Base-by-base conservation (phyloP, 2,329 filamentous ascomycete species). In the Phaeosphaeriaceae sp. region DNA sequence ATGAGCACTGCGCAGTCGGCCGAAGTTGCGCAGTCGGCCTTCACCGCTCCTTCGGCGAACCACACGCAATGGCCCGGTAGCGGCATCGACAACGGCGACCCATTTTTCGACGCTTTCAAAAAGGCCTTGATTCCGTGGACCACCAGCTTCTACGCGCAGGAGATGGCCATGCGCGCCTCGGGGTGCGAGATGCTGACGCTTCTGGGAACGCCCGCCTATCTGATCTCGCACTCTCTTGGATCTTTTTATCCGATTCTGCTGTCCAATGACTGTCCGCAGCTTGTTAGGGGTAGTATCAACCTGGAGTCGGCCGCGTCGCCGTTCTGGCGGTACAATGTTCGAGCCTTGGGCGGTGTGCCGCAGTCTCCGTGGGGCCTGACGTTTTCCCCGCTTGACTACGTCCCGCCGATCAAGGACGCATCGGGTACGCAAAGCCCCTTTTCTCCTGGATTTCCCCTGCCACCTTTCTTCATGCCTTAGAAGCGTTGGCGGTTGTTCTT, bases 1-100 rank as follows among this genome's bases (percentile, higher is more conserved):
- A 26, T 11, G 23, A 7, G 7, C 23, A 8, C 23, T 11, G 11
- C 23, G 7, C 11, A 26, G 2, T 58, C 57, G 6, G 55, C 52
- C 35, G 49, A 58, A 15, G 26, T 38, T 2, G 53, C 56, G 42
- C 46, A 52, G 17, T 20, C 26, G 20, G 47, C 52, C n/a, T 58
- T 60, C 39, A 60, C 57, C 15, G 57, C 54, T 4, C 57, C 55
- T 9, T 52, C 56, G 4, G 57, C 57, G 26, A 42, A 43, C 21
- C 55, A 60, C 32, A 64, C 60, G n/a, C 58, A 63, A 46, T 63
- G 50, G 55, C 58, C 60, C 1, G 58, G 58, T 18, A 57, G 52
- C 23, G 55, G 57, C 32, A 28, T 50, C 42, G 48, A 46, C 16
- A 50, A 46, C 16, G 56, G 60, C 18, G 58, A 63, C 36, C 29